These are phyloP conservation scores for Ophiorrhiza pumila DNA, from an alignment of 257 asterid genomes.

Conservation along the genomic window DNA sequence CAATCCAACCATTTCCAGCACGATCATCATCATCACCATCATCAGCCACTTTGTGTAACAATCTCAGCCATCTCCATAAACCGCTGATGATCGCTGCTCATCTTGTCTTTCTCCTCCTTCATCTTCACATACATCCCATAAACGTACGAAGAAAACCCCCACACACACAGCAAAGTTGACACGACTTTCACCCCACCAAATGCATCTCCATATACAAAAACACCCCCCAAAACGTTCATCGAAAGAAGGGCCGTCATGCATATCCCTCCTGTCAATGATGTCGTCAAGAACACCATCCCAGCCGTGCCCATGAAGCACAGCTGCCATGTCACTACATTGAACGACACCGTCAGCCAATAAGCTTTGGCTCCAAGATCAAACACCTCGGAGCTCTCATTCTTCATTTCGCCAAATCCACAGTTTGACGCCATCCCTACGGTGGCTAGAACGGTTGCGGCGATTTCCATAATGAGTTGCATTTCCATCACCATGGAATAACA, in stretches of 20 bases:
- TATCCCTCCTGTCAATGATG: conserved; percentile 65
- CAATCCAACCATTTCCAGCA: background rate
- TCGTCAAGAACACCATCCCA: conserved; percentile 70
- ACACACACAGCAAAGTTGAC: conserved; percentile 50
- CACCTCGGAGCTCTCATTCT: conserved; percentile 28
- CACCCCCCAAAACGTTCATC: conserved; percentile 56
- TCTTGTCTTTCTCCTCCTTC: conserved; percentile 10
- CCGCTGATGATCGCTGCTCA: background rate
- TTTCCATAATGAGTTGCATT: conserved; percentile 70
- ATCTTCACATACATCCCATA: conserved; percentile 41
- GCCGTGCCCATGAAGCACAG: conserved; percentile 73
- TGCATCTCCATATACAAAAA: conserved; percentile 50
- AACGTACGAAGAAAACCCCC: conserved; percentile 67
- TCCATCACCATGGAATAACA: conserved; percentile 81
- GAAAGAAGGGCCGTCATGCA: conserved; percentile 74
- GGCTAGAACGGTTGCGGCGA: conserved; percentile 55
- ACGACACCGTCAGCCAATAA: conserved; percentile 46
- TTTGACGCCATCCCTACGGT: conserved; percentile 36
- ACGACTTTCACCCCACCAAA: conserved; percentile 55
- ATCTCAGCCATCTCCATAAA: conserved; percentile 28
- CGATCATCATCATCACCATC: background rate
- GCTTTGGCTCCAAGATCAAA: conserved; percentile 50
- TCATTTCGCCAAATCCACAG: conserved; percentile 42
- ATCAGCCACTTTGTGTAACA: conserved; percentile 15
- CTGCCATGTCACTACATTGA: conserved; percentile 52